Evolutionary conservation across 352 stramenopile genomes (phyloP).

Genomic region (Heterotrichella gracilis): DNA sequence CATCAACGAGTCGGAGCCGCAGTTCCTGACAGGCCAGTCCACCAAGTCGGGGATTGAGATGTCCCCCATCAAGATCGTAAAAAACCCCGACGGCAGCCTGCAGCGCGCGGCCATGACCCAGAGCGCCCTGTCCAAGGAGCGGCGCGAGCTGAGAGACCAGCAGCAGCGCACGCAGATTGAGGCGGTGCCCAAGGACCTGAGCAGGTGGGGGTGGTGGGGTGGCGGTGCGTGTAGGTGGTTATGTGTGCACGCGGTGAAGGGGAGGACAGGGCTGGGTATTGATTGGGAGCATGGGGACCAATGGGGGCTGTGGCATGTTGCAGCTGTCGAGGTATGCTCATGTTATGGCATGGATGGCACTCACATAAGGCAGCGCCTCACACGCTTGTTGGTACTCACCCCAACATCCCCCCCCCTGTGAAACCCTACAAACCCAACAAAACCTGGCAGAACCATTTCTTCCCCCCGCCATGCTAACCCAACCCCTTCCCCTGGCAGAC

Average conservation of each 20-base stretch:
- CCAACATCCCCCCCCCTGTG: too few relatives aligned
- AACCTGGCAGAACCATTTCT: neutral
- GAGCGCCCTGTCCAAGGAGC: slow-evolving; percentile 70
- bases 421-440: too few relatives aligned
- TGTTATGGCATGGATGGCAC: too few relatives aligned
- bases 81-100: slow-evolving; percentile 89
- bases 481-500: slow-evolving; percentile 21
- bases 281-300: too few relatives aligned
- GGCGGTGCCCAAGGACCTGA: slow-evolving; percentile 85
- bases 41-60: slow-evolving; percentile 48
- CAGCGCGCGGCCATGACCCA: slow-evolving; percentile 81
- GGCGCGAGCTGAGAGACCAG: slow-evolving; percentile 66
- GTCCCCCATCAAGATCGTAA: slow-evolving; percentile 82
- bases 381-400: too few relatives aligned
- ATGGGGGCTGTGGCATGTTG: too few relatives aligned
- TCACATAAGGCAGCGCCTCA: too few relatives aligned
- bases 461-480: neutral
- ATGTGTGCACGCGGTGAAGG: too few relatives aligned
- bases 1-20: slow-evolving; percentile 70
- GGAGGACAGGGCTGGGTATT: too few relatives aligned
- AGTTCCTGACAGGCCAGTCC: slow-evolving; percentile 64
- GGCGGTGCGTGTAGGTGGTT: too few relatives aligned
- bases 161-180: slow-evolving; percentile 80
- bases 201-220: too few relatives aligned
- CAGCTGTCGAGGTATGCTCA: too few relatives aligned